Conservation (phyloP, 352 stramenopile species). For the Phytopythium helicoides region DNA sequence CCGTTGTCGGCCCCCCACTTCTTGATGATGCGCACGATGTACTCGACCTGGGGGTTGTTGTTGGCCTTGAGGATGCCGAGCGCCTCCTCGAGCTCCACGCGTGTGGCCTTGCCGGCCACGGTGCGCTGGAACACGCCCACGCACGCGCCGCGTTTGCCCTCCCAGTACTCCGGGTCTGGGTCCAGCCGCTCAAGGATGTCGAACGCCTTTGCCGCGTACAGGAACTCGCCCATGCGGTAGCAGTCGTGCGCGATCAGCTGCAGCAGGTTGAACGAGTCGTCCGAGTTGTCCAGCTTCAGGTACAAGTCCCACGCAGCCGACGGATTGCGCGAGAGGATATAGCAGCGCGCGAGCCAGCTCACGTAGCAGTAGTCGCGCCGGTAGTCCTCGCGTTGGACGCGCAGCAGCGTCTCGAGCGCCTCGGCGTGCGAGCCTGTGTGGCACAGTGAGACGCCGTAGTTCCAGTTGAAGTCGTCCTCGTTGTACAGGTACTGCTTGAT, state of each 20-base stretch:
- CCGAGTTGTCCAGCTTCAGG: slow-evolving; percentile 94
- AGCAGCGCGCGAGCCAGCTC: slow-evolving; percentile 88
- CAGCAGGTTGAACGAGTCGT: slow-evolving; percentile 95
- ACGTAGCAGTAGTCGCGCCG: slow-evolving; percentile 94
- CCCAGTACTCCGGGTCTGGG: slow-evolving; percentile 95
- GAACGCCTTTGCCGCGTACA: slow-evolving; percentile 95
- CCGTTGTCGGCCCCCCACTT: slow-evolving; percentile 93
- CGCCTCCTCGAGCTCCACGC: slow-evolving; percentile 90
- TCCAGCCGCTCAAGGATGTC: slow-evolving; percentile 94
- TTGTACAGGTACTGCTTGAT: slow-evolving; percentile 97
- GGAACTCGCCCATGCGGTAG: slow-evolving; percentile 96
- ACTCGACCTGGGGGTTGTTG: slow-evolving; percentile 95
- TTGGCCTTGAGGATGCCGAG: slow-evolving; percentile 92
- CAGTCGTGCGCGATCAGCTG: slow-evolving; percentile 97
- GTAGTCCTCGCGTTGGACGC: slow-evolving; percentile 90
- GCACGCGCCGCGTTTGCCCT: slow-evolving; percentile 94
- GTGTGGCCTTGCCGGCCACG: slow-evolving; percentile 89
- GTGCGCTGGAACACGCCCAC: slow-evolving; percentile 94
- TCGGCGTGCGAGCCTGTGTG: slow-evolving; percentile 92
- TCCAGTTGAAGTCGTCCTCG: slow-evolving; percentile 98
- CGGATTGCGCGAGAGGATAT: slow-evolving; percentile 94
- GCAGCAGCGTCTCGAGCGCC: slow-evolving; percentile 91
- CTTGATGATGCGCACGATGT: slow-evolving; percentile 95
- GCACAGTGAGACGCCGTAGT: slow-evolving; percentile 93
- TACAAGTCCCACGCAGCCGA: slow-evolving; percentile 96